phyloP scores from a whole-genome alignment of 805 yeast genomes.

The Danielia oregonensis region DNA sequence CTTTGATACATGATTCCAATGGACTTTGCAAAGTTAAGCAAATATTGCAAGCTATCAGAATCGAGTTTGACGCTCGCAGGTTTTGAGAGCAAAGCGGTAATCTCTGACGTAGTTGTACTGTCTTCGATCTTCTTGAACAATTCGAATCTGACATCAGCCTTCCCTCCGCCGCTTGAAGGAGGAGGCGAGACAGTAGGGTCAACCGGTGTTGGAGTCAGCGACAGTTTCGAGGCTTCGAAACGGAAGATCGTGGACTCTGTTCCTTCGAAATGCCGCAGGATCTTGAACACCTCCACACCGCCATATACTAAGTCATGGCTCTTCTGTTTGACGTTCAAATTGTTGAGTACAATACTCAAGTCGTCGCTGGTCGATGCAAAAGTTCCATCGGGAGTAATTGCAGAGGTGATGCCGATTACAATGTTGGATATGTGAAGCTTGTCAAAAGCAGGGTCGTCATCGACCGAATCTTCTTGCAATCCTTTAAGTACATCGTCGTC shows the following conservation, averaged over 20 bases:
- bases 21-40: conserved; percentile 25
- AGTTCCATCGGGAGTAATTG: conserved; percentile 36
- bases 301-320: conserved; percentile 44
- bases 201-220: neutral
- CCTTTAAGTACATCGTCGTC: conserved; percentile 8
- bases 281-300: conserved; percentile 35
- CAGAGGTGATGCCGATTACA: conserved; percentile 44
- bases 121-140: conserved; percentile 22
- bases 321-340: conserved; percentile 41
- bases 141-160: conserved; percentile 55
- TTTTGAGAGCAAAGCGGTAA: conserved; percentile 44
- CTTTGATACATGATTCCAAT: conserved; percentile 22
- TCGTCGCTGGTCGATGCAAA: conserved; percentile 34
- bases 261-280: conserved; percentile 16
- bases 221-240: neutral
- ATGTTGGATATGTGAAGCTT: conserved; percentile 36
- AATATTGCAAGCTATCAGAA: conserved; percentile 17
- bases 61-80: conserved; percentile 26
- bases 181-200: neutral
- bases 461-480: conserved; percentile 7
- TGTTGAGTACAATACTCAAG: conserved; percentile 20
- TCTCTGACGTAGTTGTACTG: conserved; percentile 17
- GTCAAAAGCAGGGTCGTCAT: conserved; percentile 28
- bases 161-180: conserved; percentile 7
- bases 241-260: conserved; percentile 9